Base-by-base conservation (phyloP, 2,329 filamentous ascomycete species). In the Rugonectria rugulosa region DNA sequence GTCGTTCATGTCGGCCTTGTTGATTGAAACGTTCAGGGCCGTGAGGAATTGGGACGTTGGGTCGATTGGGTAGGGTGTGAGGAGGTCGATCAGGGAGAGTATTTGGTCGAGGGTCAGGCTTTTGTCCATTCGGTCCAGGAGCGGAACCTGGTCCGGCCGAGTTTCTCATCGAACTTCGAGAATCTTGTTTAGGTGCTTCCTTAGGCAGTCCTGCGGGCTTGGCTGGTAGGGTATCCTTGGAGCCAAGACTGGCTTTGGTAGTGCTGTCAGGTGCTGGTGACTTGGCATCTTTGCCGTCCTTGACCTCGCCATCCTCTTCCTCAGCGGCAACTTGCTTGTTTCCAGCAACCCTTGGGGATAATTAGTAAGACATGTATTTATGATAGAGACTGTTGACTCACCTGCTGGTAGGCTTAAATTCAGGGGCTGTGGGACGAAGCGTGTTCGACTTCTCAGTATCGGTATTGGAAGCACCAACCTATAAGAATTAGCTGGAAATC, bases 301-400 rank as follows among this genome's bases (percentile, higher is more conserved):
- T 84, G 20, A 91, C 88, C 69, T 92, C 89, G 17, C 89, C 89
- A 67, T 92, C 89, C 69, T 92, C 89, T 48, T 85, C 83, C 57
- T 88, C 86, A 2, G 71, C 70, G 11, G 72, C 53, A 1, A 52
- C 46, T 40, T 58, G 58, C 34, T 66, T 73, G 53, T 59, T 51
- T 38, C 41, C 43, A 21, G 51, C 32, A 29, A 48, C 32, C 24
- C 67, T 64, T 26, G 21, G 6, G 10, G 14, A 15, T 23, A 32
- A 53, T 66, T 52, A 63, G 49, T 27, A n/a, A 44, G 20, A 54
- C 4, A 8, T 12, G 7, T 4, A 46, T 6, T 15, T 11, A 14
- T 7, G 5, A 10, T 5, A 6, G 3, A 2, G 9, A 24, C n/a
- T 19, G 6, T 14, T 8, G n/a, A 7, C 52, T 56, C 72, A 78